Evolutionary conservation across 345 rosid species (phyloP).

Genomic region (Corchorus olitorius): DNA sequence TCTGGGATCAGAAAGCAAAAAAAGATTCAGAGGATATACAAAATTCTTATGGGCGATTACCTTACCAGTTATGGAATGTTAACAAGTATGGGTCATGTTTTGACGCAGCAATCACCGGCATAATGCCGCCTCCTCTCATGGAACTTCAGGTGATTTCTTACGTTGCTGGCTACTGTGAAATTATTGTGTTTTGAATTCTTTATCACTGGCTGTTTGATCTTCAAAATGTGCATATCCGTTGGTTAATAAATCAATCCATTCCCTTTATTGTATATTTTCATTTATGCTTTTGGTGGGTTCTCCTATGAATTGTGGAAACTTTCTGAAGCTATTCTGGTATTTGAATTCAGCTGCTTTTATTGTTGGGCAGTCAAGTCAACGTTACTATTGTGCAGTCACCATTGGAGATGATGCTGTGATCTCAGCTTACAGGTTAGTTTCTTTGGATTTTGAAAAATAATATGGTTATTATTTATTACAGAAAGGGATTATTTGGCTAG

Average conservation of each 20-base stretch:
- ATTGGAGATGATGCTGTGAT: conserved; percentile 95
- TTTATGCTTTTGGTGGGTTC: conserved; percentile 29
- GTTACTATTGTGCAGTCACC: conserved; percentile 85
- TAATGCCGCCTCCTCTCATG: conserved; percentile 92
- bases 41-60: conserved; percentile 48
- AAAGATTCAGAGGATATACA: conserved; percentile 46
- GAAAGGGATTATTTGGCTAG: not conserved
- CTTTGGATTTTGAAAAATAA: conserved; percentile 12
- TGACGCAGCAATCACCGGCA: conserved; percentile 87
- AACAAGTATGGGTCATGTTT: conserved; percentile 77
- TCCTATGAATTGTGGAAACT: conserved; percentile 31
- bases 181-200: not conserved
- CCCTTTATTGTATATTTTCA: not conserved
- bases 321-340: conserved; percentile 53
- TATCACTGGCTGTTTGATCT: not conserved
- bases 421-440: conserved; percentile 84
- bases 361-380: conserved; percentile 99
- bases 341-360: conserved; percentile 90
- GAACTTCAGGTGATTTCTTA: conserved; percentile 70
- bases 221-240: not conserved
- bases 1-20: conserved; percentile 72
- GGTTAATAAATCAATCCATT: not conserved
- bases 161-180: conserved; percentile 6
- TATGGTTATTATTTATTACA: not conserved
- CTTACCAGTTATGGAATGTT: conserved; percentile 88